Evolutionary conservation across 108 stramenopile genomes (phyloP).

Genomic region (Conticribra guillardii): DNA sequence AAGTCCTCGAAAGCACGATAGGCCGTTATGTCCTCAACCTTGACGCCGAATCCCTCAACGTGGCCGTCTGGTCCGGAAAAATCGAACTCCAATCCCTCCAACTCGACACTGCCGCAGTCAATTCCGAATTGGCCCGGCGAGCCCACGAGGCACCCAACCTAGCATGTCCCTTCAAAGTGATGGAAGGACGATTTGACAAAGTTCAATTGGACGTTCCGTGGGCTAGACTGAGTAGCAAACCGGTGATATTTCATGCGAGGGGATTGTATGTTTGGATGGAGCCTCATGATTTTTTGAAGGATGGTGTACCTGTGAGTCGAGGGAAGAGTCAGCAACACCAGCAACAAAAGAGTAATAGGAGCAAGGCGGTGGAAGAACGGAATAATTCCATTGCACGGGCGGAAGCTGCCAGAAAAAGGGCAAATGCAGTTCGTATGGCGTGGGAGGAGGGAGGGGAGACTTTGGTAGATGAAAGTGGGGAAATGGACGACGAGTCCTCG

Average conservation of each 20-base stretch:
- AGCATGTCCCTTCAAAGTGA: slow-evolving; percentile 73
- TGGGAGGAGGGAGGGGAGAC: slow-evolving; percentile 33
- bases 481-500: not conserved
- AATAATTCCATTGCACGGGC: slow-evolving; percentile 43
- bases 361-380: slow-evolving; percentile 30
- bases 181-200: slow-evolving; percentile 62
- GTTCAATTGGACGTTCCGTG: slow-evolving; percentile 89
- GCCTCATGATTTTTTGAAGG: slow-evolving; percentile 58
- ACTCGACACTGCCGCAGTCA: slow-evolving; percentile 82
- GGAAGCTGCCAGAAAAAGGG: slow-evolving; percentile 57
- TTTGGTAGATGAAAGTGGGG: not conserved
- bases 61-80: slow-evolving; percentile 91
- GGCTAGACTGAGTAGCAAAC: slow-evolving; percentile 67
- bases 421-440: slow-evolving; percentile 59
- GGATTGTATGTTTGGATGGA: slow-evolving; percentile 69
- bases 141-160: slow-evolving; percentile 74
- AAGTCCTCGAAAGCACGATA: slow-evolving; percentile 85
- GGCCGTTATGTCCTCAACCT: slow-evolving; percentile 88
- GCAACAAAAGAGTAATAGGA: too few relatives aligned
- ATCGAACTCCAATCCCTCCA: slow-evolving; percentile 84
- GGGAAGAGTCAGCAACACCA: not conserved
- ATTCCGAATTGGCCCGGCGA: slow-evolving; percentile 71
- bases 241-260: slow-evolving; percentile 75
- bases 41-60: slow-evolving; percentile 79
- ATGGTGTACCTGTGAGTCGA: slow-evolving; percentile 11